Evolutionary conservation across 163 green algal genomes (phyloP).

Genomic region (Chlorella variabilis): DNA sequence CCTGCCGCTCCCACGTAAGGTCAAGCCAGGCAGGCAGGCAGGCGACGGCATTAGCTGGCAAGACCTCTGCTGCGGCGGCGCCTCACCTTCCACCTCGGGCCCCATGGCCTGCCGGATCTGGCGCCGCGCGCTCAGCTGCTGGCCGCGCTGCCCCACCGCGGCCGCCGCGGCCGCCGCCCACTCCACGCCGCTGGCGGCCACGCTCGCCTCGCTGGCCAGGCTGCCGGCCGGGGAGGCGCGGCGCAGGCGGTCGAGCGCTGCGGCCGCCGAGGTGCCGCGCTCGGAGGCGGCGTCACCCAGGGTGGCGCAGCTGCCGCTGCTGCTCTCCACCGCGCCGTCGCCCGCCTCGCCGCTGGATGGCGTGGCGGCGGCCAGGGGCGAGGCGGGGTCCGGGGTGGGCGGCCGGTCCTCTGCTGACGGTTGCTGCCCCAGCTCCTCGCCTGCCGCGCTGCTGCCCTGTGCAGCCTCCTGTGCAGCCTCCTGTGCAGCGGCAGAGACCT

Average conservation of each 20-base stretch:
- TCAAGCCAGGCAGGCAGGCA: too few species aligned
- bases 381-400: background rate
- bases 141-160: background rate
- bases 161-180: background rate
- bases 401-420: too few species aligned
- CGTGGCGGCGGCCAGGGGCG: background rate
- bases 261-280: background rate
- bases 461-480: background rate
- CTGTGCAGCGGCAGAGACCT: too few species aligned
- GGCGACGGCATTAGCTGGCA: too few species aligned
- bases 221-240: background rate
- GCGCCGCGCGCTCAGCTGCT: conserved; percentile 3
- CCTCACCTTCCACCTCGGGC: conserved; percentile 1
- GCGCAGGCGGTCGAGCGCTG: background rate
- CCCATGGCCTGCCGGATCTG: conserved; percentile 23
- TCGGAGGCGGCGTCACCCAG: background rate
- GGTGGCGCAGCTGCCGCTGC: conserved; percentile 9
- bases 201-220: conserved; percentile 18
- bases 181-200: background rate
- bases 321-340: background rate
- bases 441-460: background rate
- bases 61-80: background rate
- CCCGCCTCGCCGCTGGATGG: background rate
- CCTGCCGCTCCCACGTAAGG: too few species aligned
- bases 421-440: too few species aligned